Evolutionary conservation across 352 stramenopile genomes (phyloP), one percentile per base, ranked within the genome.

Genomic region (Pythium periplocum): DNA sequence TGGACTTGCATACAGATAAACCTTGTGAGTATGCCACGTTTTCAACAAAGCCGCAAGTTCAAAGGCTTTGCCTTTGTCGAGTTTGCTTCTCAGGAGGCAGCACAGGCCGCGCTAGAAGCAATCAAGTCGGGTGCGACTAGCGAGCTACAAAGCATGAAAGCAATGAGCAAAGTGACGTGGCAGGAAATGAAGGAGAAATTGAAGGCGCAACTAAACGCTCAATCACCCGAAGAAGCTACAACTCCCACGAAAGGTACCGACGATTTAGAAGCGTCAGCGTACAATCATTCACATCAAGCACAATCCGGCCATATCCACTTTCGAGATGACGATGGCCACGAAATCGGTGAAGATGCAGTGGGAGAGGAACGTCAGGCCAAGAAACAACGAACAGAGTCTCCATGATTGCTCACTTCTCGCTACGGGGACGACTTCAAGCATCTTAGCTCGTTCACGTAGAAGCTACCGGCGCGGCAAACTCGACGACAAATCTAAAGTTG

Each of bases 1-100:
- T 26, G 17, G 17, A 26, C 17, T 26, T 26, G 17, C 17, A 26
- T 35, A 1, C 12, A 82, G 71, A 66, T 91, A 39, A 87, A 74
- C 35, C 62, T 90, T 31, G 82, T 92, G 57, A 90, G 75, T 38
- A 71, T 92, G 64, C 77, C 82, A 7, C 81, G 81, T 33, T 92
- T 89, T 51, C 49, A 59, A 11, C 68, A 75, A n/a, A 86, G 59
- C 51, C 72, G 74, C 37, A 73, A 75, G 61, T 88, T 92, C 48
- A 92, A 92, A 57, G 81, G 81, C 6, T 92, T 92, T 70, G 81
- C 71, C 33, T 92, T 92, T n/a, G 73, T 90, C 30, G 81, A 92
- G 65, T 92, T 92, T 48, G 64, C 71, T 2, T 65, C 73, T 0
- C 50, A 50, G 35, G 66, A 65, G 11, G 51, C 67, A 4, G 71